Conservation (phyloP, 371 early-diverging fungal species). For the Mucor irregularis region DNA sequence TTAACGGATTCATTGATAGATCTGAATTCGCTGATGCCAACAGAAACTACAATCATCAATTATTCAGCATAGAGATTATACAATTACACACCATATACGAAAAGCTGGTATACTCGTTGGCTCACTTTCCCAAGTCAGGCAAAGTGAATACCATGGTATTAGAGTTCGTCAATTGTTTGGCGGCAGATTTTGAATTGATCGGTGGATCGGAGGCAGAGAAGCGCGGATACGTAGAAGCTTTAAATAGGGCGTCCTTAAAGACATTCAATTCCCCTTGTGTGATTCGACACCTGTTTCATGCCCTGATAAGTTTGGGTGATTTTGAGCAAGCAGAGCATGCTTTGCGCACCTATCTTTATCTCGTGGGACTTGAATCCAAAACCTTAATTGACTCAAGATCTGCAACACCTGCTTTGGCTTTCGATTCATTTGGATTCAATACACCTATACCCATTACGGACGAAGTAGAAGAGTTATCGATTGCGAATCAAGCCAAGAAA, state of each 20-base stretch:
- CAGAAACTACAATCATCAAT: conserved; percentile 12
- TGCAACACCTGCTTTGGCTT: conserved; percentile 27
- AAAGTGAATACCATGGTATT: conserved; percentile 57
- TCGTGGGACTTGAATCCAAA: conserved; percentile 42
- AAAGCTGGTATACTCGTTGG: conserved; percentile 50
- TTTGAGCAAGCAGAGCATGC: conserved; percentile 74
- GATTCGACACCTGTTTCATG: conserved; percentile 60
- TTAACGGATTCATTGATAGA: conserved; percentile 2
- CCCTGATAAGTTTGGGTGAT: conserved; percentile 61
- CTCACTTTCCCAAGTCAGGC: conserved; percentile 64
- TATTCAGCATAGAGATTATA: conserved; percentile 56
- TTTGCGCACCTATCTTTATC: conserved; percentile 57
- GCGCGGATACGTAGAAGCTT: conserved; percentile 36
- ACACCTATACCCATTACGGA: conserved; percentile 13
- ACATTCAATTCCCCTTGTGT: conserved; percentile 76
- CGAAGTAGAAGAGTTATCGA: neutral
- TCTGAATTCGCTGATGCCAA: conserved; percentile 5
- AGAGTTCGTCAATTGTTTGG: conserved; percentile 61
- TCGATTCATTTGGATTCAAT: conserved; percentile 18
- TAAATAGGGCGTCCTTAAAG: conserved; percentile 61
- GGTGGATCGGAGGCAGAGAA: conserved; percentile 24
- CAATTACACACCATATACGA: conserved; percentile 64
- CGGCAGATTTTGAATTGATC: conserved; percentile 55
- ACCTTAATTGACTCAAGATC: conserved; percentile 19
- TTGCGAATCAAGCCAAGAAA: neutral